Conservation (phyloP, 257 asterid species). For the Plectranthus barbatus region DNA sequence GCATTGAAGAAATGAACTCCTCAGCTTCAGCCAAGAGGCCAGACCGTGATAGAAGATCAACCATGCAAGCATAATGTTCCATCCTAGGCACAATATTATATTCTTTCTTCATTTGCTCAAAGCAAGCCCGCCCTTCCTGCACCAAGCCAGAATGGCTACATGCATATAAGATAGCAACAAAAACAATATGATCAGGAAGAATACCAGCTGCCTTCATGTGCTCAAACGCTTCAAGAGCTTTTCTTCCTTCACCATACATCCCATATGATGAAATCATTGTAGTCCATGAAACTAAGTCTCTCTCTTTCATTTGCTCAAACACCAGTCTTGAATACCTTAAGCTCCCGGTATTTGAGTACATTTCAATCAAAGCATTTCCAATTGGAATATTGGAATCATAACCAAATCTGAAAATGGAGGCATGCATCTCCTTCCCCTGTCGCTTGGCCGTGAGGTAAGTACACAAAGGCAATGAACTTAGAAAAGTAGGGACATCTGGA, state of each 20-base stretch:
- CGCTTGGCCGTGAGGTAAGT: constrained; percentile 59
- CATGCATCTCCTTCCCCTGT: constrained; percentile 83
- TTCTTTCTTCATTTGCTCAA: constrained; percentile 61
- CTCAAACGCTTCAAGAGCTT: constrained; percentile 56
- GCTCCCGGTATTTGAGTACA: constrained; percentile 68
- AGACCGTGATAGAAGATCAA: constrained; percentile 75
- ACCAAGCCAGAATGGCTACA: constrained; percentile 88
- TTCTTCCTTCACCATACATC: constrained; percentile 76
- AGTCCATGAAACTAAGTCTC: constrained; percentile 77
- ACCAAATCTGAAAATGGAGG: constrained; percentile 50
- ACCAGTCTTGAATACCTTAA: constrained; percentile 41
- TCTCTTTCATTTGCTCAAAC: constrained; percentile 52
- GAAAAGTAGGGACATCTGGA: constrained; percentile 56
- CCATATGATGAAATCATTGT: constrained; percentile 68
- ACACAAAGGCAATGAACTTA: constrained; percentile 59
- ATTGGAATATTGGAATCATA: constrained; percentile 41
- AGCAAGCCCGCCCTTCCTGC: constrained; percentile 56
- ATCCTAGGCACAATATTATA: constrained; percentile 57
- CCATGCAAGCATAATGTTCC: constrained; percentile 81
- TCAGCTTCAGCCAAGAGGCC: constrained; percentile 70
- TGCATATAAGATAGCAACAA: constrained; percentile 58
- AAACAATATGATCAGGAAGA: constrained; percentile 52
- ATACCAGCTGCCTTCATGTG: constrained; percentile 47
- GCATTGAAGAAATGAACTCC: constrained; percentile 63
- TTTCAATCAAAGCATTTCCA: constrained; percentile 73